Percentiles rank a stretch among this genome's conserved stretches.
Evolutionary conservation across 23 red algal species (phyloP).

Genomic region (Gracilaria caudata): DNA sequence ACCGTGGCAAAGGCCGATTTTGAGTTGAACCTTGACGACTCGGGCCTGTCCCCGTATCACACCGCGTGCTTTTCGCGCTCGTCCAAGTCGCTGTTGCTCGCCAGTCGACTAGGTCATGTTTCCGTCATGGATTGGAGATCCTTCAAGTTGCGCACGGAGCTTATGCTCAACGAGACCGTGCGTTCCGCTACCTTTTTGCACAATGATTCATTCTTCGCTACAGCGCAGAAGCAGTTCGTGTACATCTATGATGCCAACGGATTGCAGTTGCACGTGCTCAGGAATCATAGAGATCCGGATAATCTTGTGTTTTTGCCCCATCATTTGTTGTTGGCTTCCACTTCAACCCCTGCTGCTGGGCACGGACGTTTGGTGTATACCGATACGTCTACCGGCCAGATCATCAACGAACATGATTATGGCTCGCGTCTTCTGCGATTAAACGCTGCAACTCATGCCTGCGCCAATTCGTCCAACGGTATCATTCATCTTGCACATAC

Average conservation of each 20-base stretch:
- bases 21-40: conserved; percentile 42
- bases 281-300: conserved; percentile 76
- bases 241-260: conserved; percentile 90
- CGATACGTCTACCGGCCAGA: conserved; percentile 75
- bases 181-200: conserved; percentile 85
- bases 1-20: conserved; percentile 58
- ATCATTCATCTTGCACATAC: conserved; percentile 72
- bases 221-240: conserved; percentile 76
- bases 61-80: conserved; percentile 79
- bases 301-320: conserved; percentile 85
- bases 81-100: conserved; percentile 71
- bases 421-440: conserved; percentile 22
- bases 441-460: conserved; percentile 16
- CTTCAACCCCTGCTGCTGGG: conserved; percentile 19
- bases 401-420: conserved; percentile 63
- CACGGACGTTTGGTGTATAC: conserved; percentile 72
- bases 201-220: conserved; percentile 81
- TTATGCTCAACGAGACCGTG: conserved; percentile 83
- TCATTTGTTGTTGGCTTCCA: conserved; percentile 89
- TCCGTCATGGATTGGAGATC: conserved; percentile 73
- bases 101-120: conserved; percentile 83
- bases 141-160: conserved; percentile 58
- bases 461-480: conserved; percentile 68
- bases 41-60: conserved; percentile 60
- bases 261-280: conserved; percentile 83